Percentiles rank a stretch among this genome's conserved stretches.
These are phyloP conservation scores for Linnemannia zychae DNA, from an alignment of 192 early-diverging fungal genomes.

Conservation along the genomic window DNA sequence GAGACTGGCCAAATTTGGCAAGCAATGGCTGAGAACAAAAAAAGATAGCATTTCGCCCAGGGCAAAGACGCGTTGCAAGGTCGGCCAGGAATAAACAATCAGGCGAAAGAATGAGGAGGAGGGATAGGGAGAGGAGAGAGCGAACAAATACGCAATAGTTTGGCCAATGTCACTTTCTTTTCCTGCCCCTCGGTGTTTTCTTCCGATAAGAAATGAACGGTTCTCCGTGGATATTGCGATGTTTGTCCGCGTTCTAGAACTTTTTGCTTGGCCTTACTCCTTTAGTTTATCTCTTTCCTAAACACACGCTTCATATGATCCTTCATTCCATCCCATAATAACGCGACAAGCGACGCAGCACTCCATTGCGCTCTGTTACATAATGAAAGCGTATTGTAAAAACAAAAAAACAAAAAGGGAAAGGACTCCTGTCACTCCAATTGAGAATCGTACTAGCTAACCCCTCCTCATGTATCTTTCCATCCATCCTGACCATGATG, in stretches of 20 bases:
- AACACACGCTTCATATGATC: slow-evolving; percentile 1
- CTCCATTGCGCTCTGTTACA: not conserved
- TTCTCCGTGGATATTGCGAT: not conserved
- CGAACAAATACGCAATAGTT: not conserved
- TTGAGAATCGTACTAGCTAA: not conserved
- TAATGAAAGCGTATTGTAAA: not conserved
- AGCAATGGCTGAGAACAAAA: slow-evolving; percentile 4
- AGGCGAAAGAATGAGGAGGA: too few relatives aligned
- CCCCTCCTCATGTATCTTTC: not conserved
- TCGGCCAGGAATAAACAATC: too few relatives aligned
- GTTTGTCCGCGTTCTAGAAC: not conserved
- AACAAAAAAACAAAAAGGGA: not conserved
- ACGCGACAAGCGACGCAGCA: not conserved
- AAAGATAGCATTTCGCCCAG: not conserved
- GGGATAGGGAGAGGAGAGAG: too few relatives aligned
- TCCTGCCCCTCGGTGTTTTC: not conserved
- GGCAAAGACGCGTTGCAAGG: not conserved
- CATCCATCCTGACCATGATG: not conserved
- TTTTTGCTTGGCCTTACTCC: not conserved
- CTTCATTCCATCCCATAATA: not conserved
- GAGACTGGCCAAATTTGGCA: slow-evolving; percentile 4
- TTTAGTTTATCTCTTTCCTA: not conserved
- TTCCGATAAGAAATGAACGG: not conserved
- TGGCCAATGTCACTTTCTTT: not conserved
- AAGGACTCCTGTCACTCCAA: not conserved